Conservation (phyloP, 148 eudicot genomes). For the Silene uniflora region DNA sequence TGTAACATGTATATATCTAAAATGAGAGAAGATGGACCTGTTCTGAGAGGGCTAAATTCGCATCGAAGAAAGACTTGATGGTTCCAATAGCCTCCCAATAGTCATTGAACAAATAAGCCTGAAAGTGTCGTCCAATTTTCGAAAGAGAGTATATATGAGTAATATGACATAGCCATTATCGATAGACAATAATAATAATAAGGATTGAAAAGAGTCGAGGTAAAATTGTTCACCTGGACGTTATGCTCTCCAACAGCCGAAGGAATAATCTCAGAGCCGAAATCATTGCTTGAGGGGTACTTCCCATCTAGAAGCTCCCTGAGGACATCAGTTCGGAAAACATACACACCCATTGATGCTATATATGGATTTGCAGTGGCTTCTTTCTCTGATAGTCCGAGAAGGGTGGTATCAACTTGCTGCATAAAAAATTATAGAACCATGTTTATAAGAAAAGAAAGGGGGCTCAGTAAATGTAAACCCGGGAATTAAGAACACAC, state of each 20-base stretch:
- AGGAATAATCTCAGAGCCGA: constrained; percentile 76
- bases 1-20: no score
- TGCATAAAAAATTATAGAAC: no score
- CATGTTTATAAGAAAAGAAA: no score
- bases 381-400: constrained; percentile 49
- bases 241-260: constrained; percentile 64
- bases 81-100: no score
- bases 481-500: not conserved
- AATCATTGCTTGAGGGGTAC: no score
- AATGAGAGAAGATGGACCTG: no score
- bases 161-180: not conserved
- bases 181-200: not conserved
- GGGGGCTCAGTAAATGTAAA: not conserved
- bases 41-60: no score
- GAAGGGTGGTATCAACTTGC: constrained; percentile 66
- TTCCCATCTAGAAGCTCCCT: no score
- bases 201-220: not conserved
- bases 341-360: no score
- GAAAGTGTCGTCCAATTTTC: constrained; percentile 8
- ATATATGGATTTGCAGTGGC: constrained; percentile 51
- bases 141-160: not conserved
- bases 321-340: no score
- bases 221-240: constrained; percentile 43
- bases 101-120: constrained; percentile 87
- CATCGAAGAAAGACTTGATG: no score